These are phyloP conservation scores for Peterozyma toletana DNA, from an alignment of 805 yeast species.

Conservation along the genomic window DNA sequence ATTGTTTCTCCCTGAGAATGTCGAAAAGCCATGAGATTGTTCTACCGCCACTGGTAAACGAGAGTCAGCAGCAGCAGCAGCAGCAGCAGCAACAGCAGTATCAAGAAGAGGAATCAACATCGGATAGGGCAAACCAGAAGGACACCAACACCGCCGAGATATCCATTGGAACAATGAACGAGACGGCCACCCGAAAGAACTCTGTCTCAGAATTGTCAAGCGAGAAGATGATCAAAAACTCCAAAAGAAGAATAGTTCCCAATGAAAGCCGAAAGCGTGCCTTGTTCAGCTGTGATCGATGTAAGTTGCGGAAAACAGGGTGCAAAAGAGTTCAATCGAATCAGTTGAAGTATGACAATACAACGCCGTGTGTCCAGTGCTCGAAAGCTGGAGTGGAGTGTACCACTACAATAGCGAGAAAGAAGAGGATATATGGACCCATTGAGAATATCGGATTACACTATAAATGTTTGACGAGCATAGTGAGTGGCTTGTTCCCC, in stretches of 20 bases:
- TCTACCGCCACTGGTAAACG: too few relatives aligned
- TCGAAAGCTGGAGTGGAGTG: constrained; percentile 29
- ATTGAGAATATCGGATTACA: constrained; percentile 35
- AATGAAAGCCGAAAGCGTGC: constrained; percentile 33
- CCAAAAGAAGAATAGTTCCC: constrained; percentile 27
- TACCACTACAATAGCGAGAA: constrained; percentile 32
- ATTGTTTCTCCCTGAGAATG: too few relatives aligned
- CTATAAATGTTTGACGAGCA: constrained; percentile 30
- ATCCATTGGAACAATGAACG: too few relatives aligned
- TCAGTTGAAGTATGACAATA: constrained; percentile 26
- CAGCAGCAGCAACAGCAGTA: too few relatives aligned
- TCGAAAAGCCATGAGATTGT: too few relatives aligned
- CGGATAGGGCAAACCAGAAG: too few relatives aligned
- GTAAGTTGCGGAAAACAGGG: constrained; percentile 34
- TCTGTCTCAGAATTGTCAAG: too few relatives aligned
- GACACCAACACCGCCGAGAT: too few relatives aligned
- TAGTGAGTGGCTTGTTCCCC: constrained; percentile 35
- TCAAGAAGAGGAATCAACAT: too few relatives aligned
- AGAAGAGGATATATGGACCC: constrained; percentile 32
- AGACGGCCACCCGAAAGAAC: too few relatives aligned
- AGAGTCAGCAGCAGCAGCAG: too few relatives aligned
- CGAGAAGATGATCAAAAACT: constrained; percentile 4
- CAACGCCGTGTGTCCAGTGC: constrained; percentile 33
- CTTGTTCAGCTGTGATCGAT: constrained; percentile 36
- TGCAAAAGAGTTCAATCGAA: constrained; percentile 28